A percentile compares a stretch with the other conserved stretches of the same genome.
Evolutionary conservation across 1,284 basidiomycete species (phyloP).

Genomic region (Trichosporon sp.): DNA sequence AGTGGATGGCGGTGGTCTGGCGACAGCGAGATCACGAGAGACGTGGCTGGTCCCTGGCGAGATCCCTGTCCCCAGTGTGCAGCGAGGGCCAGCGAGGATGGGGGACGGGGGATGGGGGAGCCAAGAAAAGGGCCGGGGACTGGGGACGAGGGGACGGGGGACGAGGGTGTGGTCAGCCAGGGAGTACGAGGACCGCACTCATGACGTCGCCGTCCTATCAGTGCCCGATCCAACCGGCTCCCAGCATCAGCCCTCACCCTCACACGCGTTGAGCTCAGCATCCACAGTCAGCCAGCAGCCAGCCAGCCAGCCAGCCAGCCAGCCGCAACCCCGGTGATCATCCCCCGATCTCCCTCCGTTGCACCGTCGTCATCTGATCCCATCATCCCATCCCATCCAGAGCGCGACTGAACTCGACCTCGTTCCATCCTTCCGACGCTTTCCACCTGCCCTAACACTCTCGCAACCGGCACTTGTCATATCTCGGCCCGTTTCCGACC

Average conservation of each 20-base stretch:
- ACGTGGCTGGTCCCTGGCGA: background rate
- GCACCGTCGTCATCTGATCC: too few relatives aligned
- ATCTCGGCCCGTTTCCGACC: background rate
- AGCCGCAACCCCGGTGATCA: too few relatives aligned
- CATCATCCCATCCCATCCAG: too few relatives aligned
- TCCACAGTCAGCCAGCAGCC: too few relatives aligned
- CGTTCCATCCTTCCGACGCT: background rate
- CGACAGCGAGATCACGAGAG: background rate
- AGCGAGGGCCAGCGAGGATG: too few relatives aligned
- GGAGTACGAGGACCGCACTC: background rate
- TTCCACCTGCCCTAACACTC: background rate
- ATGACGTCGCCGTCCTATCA: background rate
- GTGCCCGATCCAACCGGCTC: background rate
- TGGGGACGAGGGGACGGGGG: too few relatives aligned
- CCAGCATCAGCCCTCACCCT: too few relatives aligned
- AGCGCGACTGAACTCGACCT: too few relatives aligned
- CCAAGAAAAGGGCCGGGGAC: background rate
- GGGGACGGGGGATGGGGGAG: background rate
- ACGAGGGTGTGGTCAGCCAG: too few relatives aligned
- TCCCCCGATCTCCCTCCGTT: too few relatives aligned
- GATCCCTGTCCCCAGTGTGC: background rate
- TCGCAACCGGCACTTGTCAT: background rate
- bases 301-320: too few relatives aligned
- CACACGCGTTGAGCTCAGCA: too few relatives aligned
- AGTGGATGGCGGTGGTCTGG: background rate